phyloP scores from a whole-genome alignment of 2,329 filamentous ascomycete species.

The Diaporthe capsici region DNA sequence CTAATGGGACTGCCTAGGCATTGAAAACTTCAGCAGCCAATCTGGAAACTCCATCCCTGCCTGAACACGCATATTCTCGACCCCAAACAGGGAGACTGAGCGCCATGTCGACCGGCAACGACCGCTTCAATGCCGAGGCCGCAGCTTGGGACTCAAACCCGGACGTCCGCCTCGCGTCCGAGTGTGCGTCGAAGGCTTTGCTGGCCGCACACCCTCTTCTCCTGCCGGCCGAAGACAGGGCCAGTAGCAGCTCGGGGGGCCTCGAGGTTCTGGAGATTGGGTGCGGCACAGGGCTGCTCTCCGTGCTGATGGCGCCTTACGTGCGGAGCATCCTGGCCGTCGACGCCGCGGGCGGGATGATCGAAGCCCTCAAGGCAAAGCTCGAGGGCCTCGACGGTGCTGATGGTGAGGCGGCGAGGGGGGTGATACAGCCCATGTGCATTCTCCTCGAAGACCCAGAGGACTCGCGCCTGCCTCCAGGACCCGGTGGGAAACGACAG shows the following conservation, averaged over 20 bases:
- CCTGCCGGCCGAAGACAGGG: neutral
- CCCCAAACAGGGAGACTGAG: neutral
- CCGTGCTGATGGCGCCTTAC: conserved; percentile 62
- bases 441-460: conserved; percentile 64
- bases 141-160: conserved; percentile 68
- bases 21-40: neutral
- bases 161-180: conserved; percentile 60
- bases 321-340: conserved; percentile 64
- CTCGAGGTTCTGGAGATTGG: conserved; percentile 68
- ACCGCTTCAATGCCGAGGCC: conserved; percentile 69
- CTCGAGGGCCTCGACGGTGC: conserved; percentile 47
- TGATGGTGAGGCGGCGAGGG: conserved; percentile 5
- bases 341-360: conserved; percentile 69
- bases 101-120: conserved; percentile 47
- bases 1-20: neutral
- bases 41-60: neutral
- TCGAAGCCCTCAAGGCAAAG: conserved; percentile 63
- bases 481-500: conserved; percentile 44
- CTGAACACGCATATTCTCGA: neutral
- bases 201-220: conserved; percentile 45
- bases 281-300: conserved; percentile 69
- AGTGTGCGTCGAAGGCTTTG: conserved; percentile 61
- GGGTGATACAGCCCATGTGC: conserved; percentile 62
- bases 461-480: conserved; percentile 57
- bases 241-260: conserved; percentile 43